phyloP scores from a whole-genome alignment of 2,329 filamentous ascomycete genomes.

The Pseudocercospora macadamiae region DNA sequence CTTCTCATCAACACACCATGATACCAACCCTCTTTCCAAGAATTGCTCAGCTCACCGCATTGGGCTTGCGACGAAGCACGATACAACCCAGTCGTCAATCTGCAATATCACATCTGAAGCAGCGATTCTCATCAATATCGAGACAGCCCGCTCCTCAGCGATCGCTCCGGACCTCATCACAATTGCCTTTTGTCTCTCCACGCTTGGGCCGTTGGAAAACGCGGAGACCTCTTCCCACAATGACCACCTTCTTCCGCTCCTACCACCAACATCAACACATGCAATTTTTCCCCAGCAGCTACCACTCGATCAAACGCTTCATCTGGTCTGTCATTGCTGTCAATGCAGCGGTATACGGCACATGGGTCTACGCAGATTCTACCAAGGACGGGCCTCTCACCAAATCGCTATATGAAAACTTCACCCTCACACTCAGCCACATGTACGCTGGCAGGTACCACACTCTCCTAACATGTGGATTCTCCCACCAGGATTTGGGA shows the following conservation, averaged over 20 bases:
- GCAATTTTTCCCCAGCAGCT: conserved; percentile 1
- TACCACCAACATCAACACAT: conserved; percentile 3
- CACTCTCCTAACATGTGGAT: conserved; percentile 44
- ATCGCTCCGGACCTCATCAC: not conserved
- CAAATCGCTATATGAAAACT: conserved; percentile 33
- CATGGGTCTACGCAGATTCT: conserved; percentile 38
- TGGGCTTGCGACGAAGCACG: not conserved
- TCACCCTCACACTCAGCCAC: conserved; percentile 37
- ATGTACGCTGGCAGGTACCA: conserved; percentile 39
- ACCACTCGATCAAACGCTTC: conserved; percentile 20
- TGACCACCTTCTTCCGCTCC: not conserved
- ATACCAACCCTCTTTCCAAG: not conserved
- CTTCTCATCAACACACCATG: not conserved
- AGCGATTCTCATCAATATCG: not conserved
- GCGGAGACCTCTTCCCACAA: not conserved
- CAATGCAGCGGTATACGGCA: conserved; percentile 46
- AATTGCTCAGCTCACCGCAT: not conserved
- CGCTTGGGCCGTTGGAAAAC: not conserved
- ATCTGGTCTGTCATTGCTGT: conserved; percentile 44
- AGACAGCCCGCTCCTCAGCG: not conserved
- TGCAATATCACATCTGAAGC: not conserved
- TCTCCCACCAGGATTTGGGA: conserved; percentile 41
- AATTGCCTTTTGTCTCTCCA: not conserved
- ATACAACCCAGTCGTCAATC: not conserved
- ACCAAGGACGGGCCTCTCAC: conserved; percentile 27